A percentile compares a stretch with the other conserved stretches of the same genome.
These are phyloP conservation scores for Phytophthora podocarpi DNA, from an alignment of 352 stramenopile species.

Conservation along the genomic window DNA sequence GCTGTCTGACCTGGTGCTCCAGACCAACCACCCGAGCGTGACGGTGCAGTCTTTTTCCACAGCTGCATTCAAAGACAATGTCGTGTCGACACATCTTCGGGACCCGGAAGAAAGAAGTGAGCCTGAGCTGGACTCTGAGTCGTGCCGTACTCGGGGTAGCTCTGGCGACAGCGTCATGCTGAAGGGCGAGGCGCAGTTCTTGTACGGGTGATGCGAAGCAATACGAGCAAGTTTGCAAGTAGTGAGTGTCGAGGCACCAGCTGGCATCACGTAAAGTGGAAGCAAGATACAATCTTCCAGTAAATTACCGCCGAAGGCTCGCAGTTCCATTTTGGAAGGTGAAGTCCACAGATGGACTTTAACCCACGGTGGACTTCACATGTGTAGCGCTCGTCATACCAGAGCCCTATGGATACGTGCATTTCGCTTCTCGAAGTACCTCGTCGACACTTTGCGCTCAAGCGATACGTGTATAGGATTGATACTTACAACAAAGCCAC, in stretches of 20 bases:
- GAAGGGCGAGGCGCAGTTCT: slow-evolving; percentile 49
- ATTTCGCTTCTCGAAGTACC: no score
- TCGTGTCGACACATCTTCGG: slow-evolving; percentile 7
- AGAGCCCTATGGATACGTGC: no score
- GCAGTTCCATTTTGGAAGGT: slow-evolving; percentile 25
- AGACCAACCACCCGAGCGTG: slow-evolving; percentile 50
- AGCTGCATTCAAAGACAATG: slow-evolving; percentile 11
- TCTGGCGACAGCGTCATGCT: slow-evolving; percentile 46
- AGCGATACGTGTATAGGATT: background rate
- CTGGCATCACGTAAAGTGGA: slow-evolving; percentile 3
- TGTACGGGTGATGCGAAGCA: slow-evolving; percentile 47
- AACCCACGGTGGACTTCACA: background rate
- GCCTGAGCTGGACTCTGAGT: slow-evolving; percentile 15
- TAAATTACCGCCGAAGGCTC: background rate
- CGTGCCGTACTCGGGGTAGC: slow-evolving; percentile 13
- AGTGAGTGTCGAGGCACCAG: slow-evolving; percentile 1
- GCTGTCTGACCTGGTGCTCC: slow-evolving; percentile 63
- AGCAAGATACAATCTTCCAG: background rate
- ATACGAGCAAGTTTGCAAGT: no score
- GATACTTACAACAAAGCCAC: background rate
- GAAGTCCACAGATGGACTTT: background rate
- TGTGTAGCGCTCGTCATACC: slow-evolving; percentile 2
- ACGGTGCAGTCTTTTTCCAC: slow-evolving; percentile 34
- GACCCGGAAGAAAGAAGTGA: slow-evolving; percentile 20
- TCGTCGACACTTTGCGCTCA: no score